phyloP scores from a whole-genome alignment of 805 yeast species.

The Aciculoconidium aculeatum region DNA sequence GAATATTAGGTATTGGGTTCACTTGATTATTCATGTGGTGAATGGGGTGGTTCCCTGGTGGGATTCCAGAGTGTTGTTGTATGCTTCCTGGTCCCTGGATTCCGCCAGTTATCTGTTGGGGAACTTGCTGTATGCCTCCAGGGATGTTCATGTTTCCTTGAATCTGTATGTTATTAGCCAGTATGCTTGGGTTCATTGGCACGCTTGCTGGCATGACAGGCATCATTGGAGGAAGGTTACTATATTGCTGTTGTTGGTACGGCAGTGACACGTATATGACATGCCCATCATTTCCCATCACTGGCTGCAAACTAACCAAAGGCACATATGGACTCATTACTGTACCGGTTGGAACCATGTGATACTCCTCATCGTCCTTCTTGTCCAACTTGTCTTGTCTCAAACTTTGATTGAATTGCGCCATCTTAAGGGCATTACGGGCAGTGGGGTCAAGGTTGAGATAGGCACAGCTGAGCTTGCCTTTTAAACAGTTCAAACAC shows the following conservation, averaged over 20 bases:
- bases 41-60: too few relatives aligned
- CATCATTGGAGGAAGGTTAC: too few relatives aligned
- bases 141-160: too few relatives aligned
- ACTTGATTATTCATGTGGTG: too few relatives aligned
- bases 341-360: constrained; percentile 5
- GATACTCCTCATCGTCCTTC: constrained; percentile 6
- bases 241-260: constrained; percentile 1
- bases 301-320: constrained; percentile 10
- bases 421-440: constrained; percentile 42
- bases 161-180: too few relatives aligned
- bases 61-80: too few relatives aligned
- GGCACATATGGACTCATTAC: constrained; percentile 6
- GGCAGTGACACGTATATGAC: constrained; percentile 9
- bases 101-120: too few relatives aligned
- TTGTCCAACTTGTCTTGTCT: constrained; percentile 18
- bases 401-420: constrained; percentile 39
- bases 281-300: constrained; percentile 10
- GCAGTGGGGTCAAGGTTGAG: constrained; percentile 43
- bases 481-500: constrained; percentile 50
- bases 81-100: too few relatives aligned
- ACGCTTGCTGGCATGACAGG: too few relatives aligned
- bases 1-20: too few relatives aligned
- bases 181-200: too few relatives aligned
- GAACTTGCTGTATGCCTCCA: too few relatives aligned
- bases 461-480: constrained; percentile 45